Evolutionary conservation across 2,329 filamentous ascomycete species (phyloP).

Genomic region (Xenosphaeropsis pyriputrescens): DNA sequence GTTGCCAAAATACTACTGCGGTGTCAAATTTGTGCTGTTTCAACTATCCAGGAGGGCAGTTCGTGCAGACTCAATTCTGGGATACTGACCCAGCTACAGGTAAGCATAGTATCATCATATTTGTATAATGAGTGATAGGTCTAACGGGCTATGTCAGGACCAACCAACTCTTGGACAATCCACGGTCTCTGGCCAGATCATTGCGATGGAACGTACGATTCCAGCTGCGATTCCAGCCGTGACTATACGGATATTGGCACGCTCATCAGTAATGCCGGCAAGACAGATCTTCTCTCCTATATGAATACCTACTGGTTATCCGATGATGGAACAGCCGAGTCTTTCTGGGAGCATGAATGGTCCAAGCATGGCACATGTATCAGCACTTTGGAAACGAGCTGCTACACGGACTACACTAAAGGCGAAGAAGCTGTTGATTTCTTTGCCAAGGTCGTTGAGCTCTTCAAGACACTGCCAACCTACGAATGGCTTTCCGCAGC

Average conservation of each 20-base stretch:
- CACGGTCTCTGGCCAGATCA: slow-evolving; percentile 54
- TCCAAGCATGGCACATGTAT: slow-evolving; percentile 63
- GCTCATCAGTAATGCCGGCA: slow-evolving; percentile 40
- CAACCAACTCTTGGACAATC: slow-evolving; percentile 52
- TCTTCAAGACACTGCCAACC: slow-evolving; percentile 53
- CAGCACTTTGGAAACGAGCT: slow-evolving; percentile 49
- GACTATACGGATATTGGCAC: slow-evolving; percentile 49
- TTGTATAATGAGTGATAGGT: background rate
- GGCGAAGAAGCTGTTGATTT: slow-evolving; percentile 55
- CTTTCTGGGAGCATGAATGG: slow-evolving; percentile 65
- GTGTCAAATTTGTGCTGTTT: slow-evolving; percentile 60
- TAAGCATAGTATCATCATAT: background rate
- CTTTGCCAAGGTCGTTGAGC: slow-evolving; percentile 47
- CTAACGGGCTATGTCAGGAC: slow-evolving; percentile 2
- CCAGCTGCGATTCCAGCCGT: slow-evolving; percentile 46
- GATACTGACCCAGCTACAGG: slow-evolving; percentile 44
- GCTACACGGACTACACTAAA: slow-evolving; percentile 45
- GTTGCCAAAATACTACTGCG: slow-evolving; percentile 47
- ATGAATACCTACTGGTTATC: slow-evolving; percentile 65
- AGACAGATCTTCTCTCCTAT: slow-evolving; percentile 41
- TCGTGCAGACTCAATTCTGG: slow-evolving; percentile 69
- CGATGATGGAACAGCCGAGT: slow-evolving; percentile 44
- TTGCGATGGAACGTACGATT: slow-evolving; percentile 56
- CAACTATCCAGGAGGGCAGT: slow-evolving; percentile 54
- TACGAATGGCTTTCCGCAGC: slow-evolving; percentile 40